These are phyloP conservation scores for Zygoascus sp. DNA, from an alignment of 1,139 yeast genomes.

Conservation along the genomic window DNA sequence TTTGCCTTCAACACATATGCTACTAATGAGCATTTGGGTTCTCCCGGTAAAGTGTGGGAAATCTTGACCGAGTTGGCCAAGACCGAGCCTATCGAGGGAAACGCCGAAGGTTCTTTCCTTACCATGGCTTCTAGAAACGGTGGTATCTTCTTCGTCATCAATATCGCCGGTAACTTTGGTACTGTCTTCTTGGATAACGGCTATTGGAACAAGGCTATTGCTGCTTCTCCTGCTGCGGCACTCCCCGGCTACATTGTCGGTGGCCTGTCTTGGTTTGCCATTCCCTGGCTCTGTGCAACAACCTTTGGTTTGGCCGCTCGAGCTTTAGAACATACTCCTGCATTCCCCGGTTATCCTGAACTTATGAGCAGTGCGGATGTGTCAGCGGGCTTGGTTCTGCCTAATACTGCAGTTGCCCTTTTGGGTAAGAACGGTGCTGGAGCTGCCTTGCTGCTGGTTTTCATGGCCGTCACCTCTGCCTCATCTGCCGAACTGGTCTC, in stretches of 20 bases:
- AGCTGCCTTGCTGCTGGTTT: constrained; percentile 67
- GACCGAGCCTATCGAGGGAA: constrained; percentile 48
- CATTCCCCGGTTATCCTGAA: constrained; percentile 76
- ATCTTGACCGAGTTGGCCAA: constrained; percentile 50
- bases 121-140: constrained; percentile 63
- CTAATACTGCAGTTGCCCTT: constrained; percentile 80
- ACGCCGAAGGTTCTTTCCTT: constrained; percentile 66
- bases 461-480: constrained; percentile 68
- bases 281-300: constrained; percentile 76
- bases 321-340: constrained; percentile 59
- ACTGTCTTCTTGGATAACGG: constrained; percentile 87
- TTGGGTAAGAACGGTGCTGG: constrained; percentile 86
- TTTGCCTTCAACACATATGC: constrained; percentile 36
- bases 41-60: constrained; percentile 79
- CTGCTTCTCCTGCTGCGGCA: constrained; percentile 78
- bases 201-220: constrained; percentile 81
- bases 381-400: constrained; percentile 74
- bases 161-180: constrained; percentile 78
- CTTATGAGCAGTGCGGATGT: constrained; percentile 61
- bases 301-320: constrained; percentile 81
- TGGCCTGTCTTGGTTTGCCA: constrained; percentile 89
- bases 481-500: constrained; percentile 77
- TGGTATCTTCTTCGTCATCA: constrained; percentile 82
- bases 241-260: constrained; percentile 88
- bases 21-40: constrained; percentile 64